Base-by-base conservation (phyloP, 176 grass and related monocot genomes). In the Juncus effusus region DNA sequence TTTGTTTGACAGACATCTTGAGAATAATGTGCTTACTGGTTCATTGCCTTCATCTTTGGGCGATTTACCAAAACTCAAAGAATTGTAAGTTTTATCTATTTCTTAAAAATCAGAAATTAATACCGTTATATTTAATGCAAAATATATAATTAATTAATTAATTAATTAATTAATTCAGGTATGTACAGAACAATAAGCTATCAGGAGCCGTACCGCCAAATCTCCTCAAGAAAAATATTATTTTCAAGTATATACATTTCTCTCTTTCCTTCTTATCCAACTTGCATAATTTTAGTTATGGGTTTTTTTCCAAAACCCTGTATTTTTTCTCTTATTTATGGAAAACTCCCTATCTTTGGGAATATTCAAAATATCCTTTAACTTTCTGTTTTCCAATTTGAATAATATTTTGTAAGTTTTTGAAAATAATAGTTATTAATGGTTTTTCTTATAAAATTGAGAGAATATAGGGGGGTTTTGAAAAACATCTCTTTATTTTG, bases 161-260 rank as follows among this genome's bases (percentile, higher is more conserved):
- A 59, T 15, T 72, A 40, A 39, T 1, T 59, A 16, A 58, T 8
- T 16, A 59, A 72, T 83, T 44, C 75, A 99, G 88, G 75, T 99
- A 93, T 41, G 65, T 93, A 57, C 88, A 99, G 86, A 89, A 99
- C 75, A 99, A 99, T 73, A 84, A 81, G 73, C 82, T 93, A 50
- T 89, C 68, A 16, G 88, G 88, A 73, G 55, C 57, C 58, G 56
- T 99, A 68, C 80, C 94, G 4, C 67, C 61, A 56, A 65, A 72
- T 64, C 75, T 99, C 75, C 83, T 89, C 54, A 84, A 82, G 71
- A 99, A 79, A 76, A 86, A 82, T 63, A 92, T 99, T 73, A 61
- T 89, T 70, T 74, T 92, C 56, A 86, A 92, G 94, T 97, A 40
- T 3, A 88, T 86, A 3, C 56, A 56, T 28, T 55, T 15, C 42